phyloP scores from a whole-genome alignment of 345 rosid species.

The Acer saccharum region DNA sequence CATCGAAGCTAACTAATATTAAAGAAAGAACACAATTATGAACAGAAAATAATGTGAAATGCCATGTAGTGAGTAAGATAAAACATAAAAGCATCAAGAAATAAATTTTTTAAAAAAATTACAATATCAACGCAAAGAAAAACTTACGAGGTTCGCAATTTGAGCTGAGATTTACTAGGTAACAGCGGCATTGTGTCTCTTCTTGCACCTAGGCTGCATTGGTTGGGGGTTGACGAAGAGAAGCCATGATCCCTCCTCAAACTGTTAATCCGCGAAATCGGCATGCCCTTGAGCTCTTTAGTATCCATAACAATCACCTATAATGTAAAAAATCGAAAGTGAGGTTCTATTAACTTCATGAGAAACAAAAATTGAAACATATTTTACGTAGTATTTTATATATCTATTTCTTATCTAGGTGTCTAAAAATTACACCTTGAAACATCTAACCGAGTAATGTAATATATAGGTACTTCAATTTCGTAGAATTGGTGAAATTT shows the following conservation, averaged over 20 bases:
- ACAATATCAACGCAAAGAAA: slow-evolving; percentile 15
- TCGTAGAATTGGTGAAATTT: background rate
- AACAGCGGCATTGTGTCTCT: background rate
- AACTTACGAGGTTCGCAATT: slow-evolving; percentile 42
- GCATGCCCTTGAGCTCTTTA: slow-evolving; percentile 21
- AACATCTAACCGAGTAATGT: background rate
- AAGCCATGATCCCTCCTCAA: slow-evolving; percentile 29
- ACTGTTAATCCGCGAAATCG: slow-evolving; percentile 31
- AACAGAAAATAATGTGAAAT: background rate
- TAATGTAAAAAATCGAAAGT: slow-evolving; percentile 11
- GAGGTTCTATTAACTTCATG: background rate
- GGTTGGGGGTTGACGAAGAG: slow-evolving; percentile 25
- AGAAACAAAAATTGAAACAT: background rate
- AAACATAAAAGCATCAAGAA: background rate
- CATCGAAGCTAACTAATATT: background rate
- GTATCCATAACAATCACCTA: slow-evolving; percentile 34
- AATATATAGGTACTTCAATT: background rate
- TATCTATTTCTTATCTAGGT: background rate
- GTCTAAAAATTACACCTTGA: background rate
- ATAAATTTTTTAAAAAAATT: background rate
- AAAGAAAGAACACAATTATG: background rate
- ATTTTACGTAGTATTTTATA: background rate
- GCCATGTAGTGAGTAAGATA: background rate
- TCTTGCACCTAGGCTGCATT: slow-evolving; percentile 22
- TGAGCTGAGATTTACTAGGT: slow-evolving; percentile 24